These are phyloP conservation scores for Leucaena leucocephala DNA, from an alignment of 306 rosid species.

Conservation along the genomic window DNA sequence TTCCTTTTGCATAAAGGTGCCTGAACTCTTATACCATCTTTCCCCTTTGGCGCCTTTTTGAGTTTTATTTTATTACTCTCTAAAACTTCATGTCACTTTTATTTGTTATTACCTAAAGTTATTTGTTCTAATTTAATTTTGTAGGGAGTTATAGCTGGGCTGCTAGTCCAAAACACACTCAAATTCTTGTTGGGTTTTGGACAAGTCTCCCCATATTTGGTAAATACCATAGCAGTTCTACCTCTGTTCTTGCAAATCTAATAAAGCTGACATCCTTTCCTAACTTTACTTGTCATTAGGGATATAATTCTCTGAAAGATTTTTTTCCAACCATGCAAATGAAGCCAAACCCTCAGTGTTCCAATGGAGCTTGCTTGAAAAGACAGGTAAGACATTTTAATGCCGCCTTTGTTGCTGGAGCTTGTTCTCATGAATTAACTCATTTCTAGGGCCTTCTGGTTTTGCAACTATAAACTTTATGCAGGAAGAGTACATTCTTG, in stretches of 20 bases:
- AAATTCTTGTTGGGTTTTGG: conserved; percentile 87
- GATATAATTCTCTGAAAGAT: conserved; percentile 96
- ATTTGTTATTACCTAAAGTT: conserved; percentile 23
- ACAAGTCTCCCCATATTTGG: conserved; percentile 87
- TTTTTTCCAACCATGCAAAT: conserved; percentile 97
- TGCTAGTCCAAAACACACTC: conserved; percentile 90
- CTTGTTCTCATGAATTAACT: conserved; percentile 22
- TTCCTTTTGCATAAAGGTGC: conserved; percentile 6
- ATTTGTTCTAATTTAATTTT: conserved; percentile 32
- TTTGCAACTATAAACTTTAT: conserved; percentile 27
- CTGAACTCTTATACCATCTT: conserved; percentile 13
- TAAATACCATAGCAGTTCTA: conserved; percentile 40
- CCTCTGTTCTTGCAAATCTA: conserved; percentile 6
- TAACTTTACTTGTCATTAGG: conserved; percentile 55
- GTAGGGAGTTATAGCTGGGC: conserved; percentile 98
- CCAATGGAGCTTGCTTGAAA: conserved; percentile 78
- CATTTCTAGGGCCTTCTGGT: conserved; percentile 9
- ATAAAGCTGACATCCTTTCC: conserved; percentile 16
- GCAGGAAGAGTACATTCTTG: conserved; percentile 77
- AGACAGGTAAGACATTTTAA: conserved; percentile 68
- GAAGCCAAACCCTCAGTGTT: conserved; percentile 99
- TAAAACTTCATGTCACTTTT: neutral
- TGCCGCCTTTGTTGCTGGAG: conserved; percentile 23
- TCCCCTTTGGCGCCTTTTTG: conserved; percentile 18
- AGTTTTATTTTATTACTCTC: conserved; percentile 13